Percentiles rank a stretch among this genome's conserved stretches.
Evolutionary conservation across 495 filamentous ascomycete genomes (phyloP).

Genomic region (Hypoxylon intermedium): DNA sequence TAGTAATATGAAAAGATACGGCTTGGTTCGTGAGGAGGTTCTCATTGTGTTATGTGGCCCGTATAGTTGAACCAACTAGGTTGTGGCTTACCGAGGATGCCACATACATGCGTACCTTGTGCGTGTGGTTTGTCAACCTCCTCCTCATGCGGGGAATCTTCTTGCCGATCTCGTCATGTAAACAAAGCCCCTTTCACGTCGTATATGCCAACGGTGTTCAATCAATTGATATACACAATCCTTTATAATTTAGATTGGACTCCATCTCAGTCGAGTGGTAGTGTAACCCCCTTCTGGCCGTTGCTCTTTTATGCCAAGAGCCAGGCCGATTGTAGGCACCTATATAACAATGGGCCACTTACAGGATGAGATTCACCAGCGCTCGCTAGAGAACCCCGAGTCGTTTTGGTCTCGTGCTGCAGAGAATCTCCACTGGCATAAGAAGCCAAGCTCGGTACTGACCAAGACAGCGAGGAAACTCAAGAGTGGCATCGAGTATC

Average conservation of each 20-base stretch:
- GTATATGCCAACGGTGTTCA: too few relatives aligned
- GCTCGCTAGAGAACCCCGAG: slow-evolving; percentile 67
- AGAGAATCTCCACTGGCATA: slow-evolving; percentile 79
- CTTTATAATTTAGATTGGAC: not conserved
- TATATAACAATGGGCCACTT: slow-evolving; percentile 41
- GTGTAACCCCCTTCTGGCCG: not conserved
- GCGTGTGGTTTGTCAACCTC: too few relatives aligned
- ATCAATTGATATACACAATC: not conserved
- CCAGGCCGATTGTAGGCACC: not conserved
- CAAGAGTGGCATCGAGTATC: slow-evolving; percentile 47
- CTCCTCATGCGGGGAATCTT: slow-evolving; percentile 32
- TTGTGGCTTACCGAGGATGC: slow-evolving; percentile 32
- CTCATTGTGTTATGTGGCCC: too few relatives aligned
- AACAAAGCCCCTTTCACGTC: slow-evolving; percentile 4
- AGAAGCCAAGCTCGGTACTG: slow-evolving; percentile 62
- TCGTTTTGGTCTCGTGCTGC: slow-evolving; percentile 82
- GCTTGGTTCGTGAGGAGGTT: too few relatives aligned
- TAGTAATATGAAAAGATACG: too few relatives aligned
- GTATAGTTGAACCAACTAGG: slow-evolving; percentile 7
- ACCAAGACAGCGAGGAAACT: slow-evolving; percentile 52
- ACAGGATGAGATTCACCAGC: slow-evolving; percentile 59
- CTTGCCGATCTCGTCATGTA: slow-evolving; percentile 28
- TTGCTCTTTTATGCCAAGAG: slow-evolving; percentile 2
- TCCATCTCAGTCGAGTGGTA: not conserved
- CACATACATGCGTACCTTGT: slow-evolving; percentile 2